Evolutionary conservation across 1,284 basidiomycete species (phyloP).

Genomic region (Dichomitus squalens): DNA sequence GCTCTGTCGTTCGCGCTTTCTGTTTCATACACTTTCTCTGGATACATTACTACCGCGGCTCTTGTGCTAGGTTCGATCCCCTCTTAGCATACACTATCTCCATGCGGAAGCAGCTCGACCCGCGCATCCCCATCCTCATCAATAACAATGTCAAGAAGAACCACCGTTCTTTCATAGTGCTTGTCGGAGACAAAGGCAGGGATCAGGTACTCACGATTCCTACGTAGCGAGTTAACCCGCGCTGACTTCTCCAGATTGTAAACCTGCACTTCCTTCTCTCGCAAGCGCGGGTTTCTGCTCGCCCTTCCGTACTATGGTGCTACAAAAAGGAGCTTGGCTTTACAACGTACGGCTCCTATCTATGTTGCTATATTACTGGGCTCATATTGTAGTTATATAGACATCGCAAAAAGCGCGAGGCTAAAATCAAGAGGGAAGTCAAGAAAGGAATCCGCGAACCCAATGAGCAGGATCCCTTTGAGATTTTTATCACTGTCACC

Average conservation of each 20-base stretch:
- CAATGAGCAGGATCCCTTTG: constrained; percentile 96
- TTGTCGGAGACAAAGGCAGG: constrained; percentile 94
- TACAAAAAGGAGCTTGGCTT: constrained; percentile 98
- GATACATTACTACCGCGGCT: neutral
- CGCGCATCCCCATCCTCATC: constrained; percentile 91
- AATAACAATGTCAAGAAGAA: constrained; percentile 93
- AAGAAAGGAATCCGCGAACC: constrained; percentile 93
- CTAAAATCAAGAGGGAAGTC: constrained; percentile 92
- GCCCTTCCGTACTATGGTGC: constrained; percentile 94
- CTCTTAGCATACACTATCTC: neutral
- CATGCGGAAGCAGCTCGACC: constrained; percentile 88
- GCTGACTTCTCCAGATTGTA: constrained; percentile 64
- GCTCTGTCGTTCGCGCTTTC: neutral
- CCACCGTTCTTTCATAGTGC: constrained; percentile 94
- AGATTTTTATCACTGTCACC: constrained; percentile 98
- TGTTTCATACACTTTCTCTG: neutral
- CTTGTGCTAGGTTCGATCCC: too few species aligned
- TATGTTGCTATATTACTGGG: neutral
- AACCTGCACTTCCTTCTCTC: constrained; percentile 95
- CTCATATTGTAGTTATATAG: constrained; percentile 39
- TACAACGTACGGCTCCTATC: constrained; percentile 63
- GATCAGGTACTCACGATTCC: constrained; percentile 71
- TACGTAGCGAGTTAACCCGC: neutral
- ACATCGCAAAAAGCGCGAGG: constrained; percentile 96
- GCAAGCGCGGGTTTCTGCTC: constrained; percentile 85